phyloP scores from a whole-genome alignment of 768 basidiomycete genomes.

The Sistotremastrum niveocremeum region DNA sequence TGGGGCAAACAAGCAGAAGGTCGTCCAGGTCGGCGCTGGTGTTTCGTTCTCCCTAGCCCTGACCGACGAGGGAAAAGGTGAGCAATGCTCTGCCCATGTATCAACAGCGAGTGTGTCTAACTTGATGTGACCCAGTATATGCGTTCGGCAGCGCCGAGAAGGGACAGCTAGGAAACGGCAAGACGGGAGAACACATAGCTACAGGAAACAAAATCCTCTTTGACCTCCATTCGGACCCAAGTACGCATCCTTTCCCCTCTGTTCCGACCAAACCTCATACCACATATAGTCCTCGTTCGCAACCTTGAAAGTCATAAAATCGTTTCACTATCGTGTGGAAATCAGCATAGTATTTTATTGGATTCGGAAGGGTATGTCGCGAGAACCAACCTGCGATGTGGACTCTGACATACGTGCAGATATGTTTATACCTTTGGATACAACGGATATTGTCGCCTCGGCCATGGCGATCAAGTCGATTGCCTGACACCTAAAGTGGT shows the following conservation, averaged over 20 bases:
- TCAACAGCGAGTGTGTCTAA: constrained; percentile 1
- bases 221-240: constrained; percentile 60
- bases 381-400: background rate
- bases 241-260: constrained; percentile 22
- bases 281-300: constrained; percentile 48
- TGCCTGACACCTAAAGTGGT: constrained; percentile 69
- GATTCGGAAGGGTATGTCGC: constrained; percentile 54
- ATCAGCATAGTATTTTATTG: constrained; percentile 76
- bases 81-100: constrained; percentile 7
- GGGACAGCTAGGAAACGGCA: constrained; percentile 87
- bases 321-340: constrained; percentile 70
- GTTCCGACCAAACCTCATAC: background rate
- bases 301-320: constrained; percentile 70
- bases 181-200: constrained; percentile 82
- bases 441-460: constrained; percentile 84
- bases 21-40: constrained; percentile 67
- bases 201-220: constrained; percentile 75
- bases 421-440: constrained; percentile 79
- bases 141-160: constrained; percentile 86
- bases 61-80: constrained; percentile 71
- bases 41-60: constrained; percentile 75
- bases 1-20: constrained; percentile 47
- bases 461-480: constrained; percentile 77
- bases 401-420: constrained; percentile 22
- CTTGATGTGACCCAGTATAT: constrained; percentile 39